Evolutionary conservation across 1,284 basidiomycete species (phyloP), one percentile per base, ranked within the genome.

Genomic region (Sanghuangporus sanghuang): DNA sequence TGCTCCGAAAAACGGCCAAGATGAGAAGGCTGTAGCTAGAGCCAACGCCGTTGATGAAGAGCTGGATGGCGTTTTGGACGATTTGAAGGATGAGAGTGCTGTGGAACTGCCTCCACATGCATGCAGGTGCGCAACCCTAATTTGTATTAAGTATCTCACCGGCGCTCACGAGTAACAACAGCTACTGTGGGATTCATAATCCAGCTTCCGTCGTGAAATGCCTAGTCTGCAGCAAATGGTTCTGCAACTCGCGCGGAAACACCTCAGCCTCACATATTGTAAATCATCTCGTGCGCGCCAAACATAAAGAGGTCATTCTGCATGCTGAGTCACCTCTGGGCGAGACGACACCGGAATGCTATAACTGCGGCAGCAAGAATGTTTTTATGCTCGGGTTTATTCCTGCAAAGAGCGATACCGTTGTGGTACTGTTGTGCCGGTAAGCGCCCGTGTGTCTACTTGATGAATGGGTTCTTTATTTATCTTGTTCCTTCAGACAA

Each of bases 351-450:
- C 97, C 97, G 0, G 97, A 99, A 76, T 96, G 94, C 76, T 99
- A 99, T 81, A 96, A 96, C 73, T 99, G 97, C 73, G 97, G 97
- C n/a, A 95, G 93, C 79, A 98, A 98, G 78, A 99, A 99, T 70
- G 96, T 98, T 32, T 99, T 99, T 73, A 93, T 98, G 86, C 85
- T 99, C 21, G 97, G 97, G 2, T 99, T 99, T 74, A 98, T 99
- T 70, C 97, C 97, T 2, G 97, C 97, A 14, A 99, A 99, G 79
- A 95, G 93, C 73, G 97, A 99, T 73, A 98, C 97, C 0, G 96
- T 99, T 49, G 97, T 99, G 52, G 96, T 99, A 27, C 81, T 99
- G n/a, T 84, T 99, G 21, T 99, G 97, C 75, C 90, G 96, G 89
- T 94, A 71, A 68, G 90, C 14, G 44, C 27, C 35, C 49, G 12